Percentiles rank a stretch among this genome's conserved stretches.
These are phyloP conservation scores for Diaporthe australafricana DNA, from an alignment of 2,329 filamentous ascomycete species.

Conservation along the genomic window DNA sequence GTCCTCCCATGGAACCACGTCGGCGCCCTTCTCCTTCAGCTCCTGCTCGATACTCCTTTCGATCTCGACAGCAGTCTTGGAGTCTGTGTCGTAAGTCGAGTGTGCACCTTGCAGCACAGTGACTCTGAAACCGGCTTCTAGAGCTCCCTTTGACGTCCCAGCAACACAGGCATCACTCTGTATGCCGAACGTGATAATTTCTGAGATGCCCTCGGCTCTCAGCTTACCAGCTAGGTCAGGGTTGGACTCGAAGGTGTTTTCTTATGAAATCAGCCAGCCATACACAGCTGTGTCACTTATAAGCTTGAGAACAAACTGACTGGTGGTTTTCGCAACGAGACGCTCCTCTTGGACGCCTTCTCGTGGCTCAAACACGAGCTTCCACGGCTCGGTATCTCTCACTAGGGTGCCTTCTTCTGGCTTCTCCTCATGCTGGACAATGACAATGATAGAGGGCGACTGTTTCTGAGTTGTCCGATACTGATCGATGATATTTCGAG, in stretches of 20 bases:
- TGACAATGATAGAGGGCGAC: slow-evolving; percentile 40
- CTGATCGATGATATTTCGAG: slow-evolving; percentile 38
- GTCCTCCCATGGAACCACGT: slow-evolving; percentile 42
- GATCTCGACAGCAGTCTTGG: slow-evolving; percentile 42
- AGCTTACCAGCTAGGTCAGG: slow-evolving; percentile 43
- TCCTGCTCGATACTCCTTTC: slow-evolving; percentile 44
- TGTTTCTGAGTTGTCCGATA: not conserved
- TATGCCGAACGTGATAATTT: slow-evolving; percentile 46
- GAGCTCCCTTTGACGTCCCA: slow-evolving; percentile 43
- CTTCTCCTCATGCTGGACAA: slow-evolving; percentile 47
- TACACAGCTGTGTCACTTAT: too few species aligned
- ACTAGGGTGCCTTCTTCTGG: slow-evolving; percentile 42
- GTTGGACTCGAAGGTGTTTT: slow-evolving; percentile 46
- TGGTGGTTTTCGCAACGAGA: slow-evolving; percentile 44
- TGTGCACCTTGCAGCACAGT: slow-evolving; percentile 46
- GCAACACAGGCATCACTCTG: slow-evolving; percentile 49
- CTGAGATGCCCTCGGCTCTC: slow-evolving; percentile 39
- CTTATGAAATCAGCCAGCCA: slow-evolving; percentile 37
- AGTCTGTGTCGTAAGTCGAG: slow-evolving; percentile 45
- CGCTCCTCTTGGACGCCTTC: slow-evolving; percentile 39
- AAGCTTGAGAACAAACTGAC: slow-evolving; percentile 35
- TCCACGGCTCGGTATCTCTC: slow-evolving; percentile 43
- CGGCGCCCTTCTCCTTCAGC: slow-evolving; percentile 40
- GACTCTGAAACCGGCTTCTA: slow-evolving; percentile 45
- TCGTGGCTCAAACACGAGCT: slow-evolving; percentile 45